Base-by-base conservation (phyloP, 2,329 filamentous ascomycete genomes). In the Epicoccum nigrum region DNA sequence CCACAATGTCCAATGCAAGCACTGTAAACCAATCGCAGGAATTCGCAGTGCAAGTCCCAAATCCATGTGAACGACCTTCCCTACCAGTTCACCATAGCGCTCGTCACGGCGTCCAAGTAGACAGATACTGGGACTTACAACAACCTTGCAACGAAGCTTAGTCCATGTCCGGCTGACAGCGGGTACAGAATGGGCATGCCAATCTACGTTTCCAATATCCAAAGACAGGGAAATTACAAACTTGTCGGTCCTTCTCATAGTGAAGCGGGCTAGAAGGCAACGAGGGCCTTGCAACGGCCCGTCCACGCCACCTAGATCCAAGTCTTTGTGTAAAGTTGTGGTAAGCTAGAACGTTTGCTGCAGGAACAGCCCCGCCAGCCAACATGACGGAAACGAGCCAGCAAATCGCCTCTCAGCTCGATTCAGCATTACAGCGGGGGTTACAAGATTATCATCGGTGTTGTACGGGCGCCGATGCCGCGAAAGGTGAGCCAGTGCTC, bases 251-350 rank as follows among this genome's bases (percentile, higher is more conserved):
- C 49, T 33, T 42, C 23, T 48, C 9, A 15, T 33, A 6, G 43
- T 52, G 43, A 44, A 52, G 43, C 39, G 21, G 27, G 19, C 49
- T 52, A 52, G 38, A 28, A 7, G 33, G 33, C 49, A 43, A 52
- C 49, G 49, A 52, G 49, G 43, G 27, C 49, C 43, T 28, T 43
- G 33, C 39, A 47, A 47, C 49, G 49, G 49, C 43, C 49, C 49
- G 49, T 52, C 44, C 43, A 32, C 27, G 33, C 15, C 19, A 38
- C 15, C 35, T 31, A 46, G 27, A 11, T 23, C 15, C 33, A 34
- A 44, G 43, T 47, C 39, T 34, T 44, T 47, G 33, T 43, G 27
- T 39, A 30, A 42, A 39, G 11, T 15, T 17, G n/a, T 39, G 49
- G 43, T 27, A 39, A 11, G 38, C 49, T 52, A 52, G 28, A 32